Conservation (phyloP, 2,329 filamentous ascomycete genomes). For the Exophiala dermatitidis region DNA sequence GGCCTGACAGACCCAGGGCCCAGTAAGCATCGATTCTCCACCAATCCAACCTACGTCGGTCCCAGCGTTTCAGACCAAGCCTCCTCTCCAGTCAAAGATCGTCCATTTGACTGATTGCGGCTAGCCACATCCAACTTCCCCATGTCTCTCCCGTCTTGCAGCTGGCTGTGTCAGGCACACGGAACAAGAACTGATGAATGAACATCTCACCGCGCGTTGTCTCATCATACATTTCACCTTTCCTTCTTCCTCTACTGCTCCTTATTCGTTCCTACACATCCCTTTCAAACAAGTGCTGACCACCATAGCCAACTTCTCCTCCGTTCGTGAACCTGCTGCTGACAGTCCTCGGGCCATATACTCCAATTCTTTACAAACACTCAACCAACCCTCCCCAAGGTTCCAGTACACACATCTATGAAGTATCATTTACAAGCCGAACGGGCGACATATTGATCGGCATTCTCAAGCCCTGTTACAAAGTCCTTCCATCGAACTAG, state of each 20-base stretch:
- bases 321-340: neutral
- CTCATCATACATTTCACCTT: slow-evolving; percentile 1
- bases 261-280: slow-evolving; percentile 5
- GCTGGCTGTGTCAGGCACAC: neutral
- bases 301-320: neutral
- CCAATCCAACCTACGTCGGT: slow-evolving; percentile 8
- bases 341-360: neutral
- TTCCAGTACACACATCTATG: neutral
- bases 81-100: neutral
- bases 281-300: slow-evolving; percentile 15
- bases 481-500: neutral
- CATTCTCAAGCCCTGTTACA: neutral
- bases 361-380: neutral
- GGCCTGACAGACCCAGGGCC: slow-evolving; percentile 1
- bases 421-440: neutral
- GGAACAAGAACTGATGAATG: neutral
- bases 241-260: slow-evolving; percentile 1
- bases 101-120: slow-evolving; percentile 5
- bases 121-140: slow-evolving; percentile 10
- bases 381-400: too few species aligned
- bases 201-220: neutral
- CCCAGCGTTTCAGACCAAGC: slow-evolving; percentile 20
- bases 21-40: slow-evolving; percentile 6
- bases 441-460: neutral
- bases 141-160: slow-evolving; percentile 11